These are phyloP conservation scores for Fagopyrum homotropicum DNA, from an alignment of 148 eudicot genomes.

Conservation along the genomic window DNA sequence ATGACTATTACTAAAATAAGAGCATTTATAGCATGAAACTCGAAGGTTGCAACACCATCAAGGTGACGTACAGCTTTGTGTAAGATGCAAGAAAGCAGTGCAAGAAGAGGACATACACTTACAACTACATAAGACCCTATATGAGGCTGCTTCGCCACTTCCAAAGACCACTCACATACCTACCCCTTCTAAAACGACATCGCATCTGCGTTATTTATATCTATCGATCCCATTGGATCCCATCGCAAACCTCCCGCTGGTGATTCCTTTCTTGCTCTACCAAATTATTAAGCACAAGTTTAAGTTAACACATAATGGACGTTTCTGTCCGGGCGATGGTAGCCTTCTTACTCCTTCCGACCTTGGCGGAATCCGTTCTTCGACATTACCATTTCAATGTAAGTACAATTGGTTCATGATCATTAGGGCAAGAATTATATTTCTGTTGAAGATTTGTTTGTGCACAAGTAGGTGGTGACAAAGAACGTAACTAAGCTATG, in stretches of 20 bases:
- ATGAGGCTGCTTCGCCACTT: neutral
- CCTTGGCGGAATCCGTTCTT: neutral
- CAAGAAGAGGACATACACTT: neutral
- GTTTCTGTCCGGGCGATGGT: neutral
- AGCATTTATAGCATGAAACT: too few species aligned
- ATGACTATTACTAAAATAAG: too few species aligned
- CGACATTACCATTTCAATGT: neutral
- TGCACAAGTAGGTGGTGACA: neutral
- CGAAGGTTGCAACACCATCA: too few species aligned
- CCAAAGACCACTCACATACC: neutral
- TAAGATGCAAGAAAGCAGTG: too few species aligned
- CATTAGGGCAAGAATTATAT: too few species aligned
- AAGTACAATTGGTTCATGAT: neutral
- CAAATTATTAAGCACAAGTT: neutral
- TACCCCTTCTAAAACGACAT: neutral
- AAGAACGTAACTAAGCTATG: constrained; percentile 5
- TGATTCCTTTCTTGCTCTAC: neutral
- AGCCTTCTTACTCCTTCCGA: neutral
- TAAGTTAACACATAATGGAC: neutral
- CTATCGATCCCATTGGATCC: neutral
- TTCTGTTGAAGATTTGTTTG: too few species aligned
- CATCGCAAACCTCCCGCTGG: neutral
- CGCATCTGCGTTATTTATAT: neutral
- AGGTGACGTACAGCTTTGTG: too few species aligned
- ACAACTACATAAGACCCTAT: neutral